Evolutionary conservation across 2,329 filamentous ascomycete species (phyloP), one percentile per base, ranked within the genome.

Genomic region (Claviceps pusilla): DNA sequence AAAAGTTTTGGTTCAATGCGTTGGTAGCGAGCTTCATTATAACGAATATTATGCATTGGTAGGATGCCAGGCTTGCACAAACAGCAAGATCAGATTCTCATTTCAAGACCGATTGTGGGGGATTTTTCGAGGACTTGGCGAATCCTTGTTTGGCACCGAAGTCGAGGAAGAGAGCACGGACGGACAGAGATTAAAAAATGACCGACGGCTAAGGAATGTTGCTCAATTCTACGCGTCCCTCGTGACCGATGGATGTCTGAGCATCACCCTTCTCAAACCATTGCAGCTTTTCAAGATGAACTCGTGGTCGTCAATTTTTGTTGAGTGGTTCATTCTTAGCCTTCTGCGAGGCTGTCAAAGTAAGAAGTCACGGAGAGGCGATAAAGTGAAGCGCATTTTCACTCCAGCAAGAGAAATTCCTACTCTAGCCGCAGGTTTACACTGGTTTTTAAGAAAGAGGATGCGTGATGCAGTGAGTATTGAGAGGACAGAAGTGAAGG

Each of bases 31-130:
- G 69, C 76, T 84, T 55, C 76, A 76, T 0, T 95, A 96, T 69
- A 98, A 98, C 63, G 87, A 87, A 0, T 98, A 95, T 71, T 98
- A 98, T 66, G 87, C 87, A 0, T 74, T 95, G 1, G 83, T 98
- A 42, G 89, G 89, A 10, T 80, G 80, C 50, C 83, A 84, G 59
- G 76, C 96, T 9, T 94, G 89, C 63, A 74, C 75, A 3, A 87
- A 90, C 57, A 82, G 82, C 59, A 82, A 83, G 61, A 77, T 94
- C 60, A 81, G 82, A 57, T 91, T 91, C 71, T 84, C 87, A 1
- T 94, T 97, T 65, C 87, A 93, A 65, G 89, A 91, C 62, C 81
- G 84, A 7, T 73, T 97, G 1, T 95, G 90, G 83, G 88, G 86
- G 61, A 75, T 91, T 10, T 94, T 96, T 69, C 84, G 86, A 62